Evolutionary conservation across 2,329 filamentous ascomycete genomes (phyloP), one percentile per base, ranked within the genome.

Genomic region (Alternaria consortialis): DNA sequence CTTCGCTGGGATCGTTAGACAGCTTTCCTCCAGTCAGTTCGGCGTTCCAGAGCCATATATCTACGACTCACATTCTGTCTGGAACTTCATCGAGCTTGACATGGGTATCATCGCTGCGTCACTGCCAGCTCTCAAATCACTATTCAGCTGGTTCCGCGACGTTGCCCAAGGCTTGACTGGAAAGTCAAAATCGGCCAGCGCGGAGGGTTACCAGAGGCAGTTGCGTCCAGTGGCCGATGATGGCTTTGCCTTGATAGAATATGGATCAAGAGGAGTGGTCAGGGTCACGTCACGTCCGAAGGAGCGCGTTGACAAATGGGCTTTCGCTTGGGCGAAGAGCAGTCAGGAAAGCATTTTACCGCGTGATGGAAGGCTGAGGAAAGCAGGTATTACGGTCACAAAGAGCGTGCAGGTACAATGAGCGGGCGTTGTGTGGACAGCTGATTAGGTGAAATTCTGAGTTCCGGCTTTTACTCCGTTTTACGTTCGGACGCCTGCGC

Each of bases 21-120:
- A 79, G 1, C 66, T 77, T 7, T 71, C 75, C 17, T 81, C 83
- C 64, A 69, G 58, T 17, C 75, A 80, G 52, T 68, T 82, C 47
- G 37, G 58, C 0, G 70, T 79, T 12, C 65, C 64, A 0, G 80
- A 83, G 57, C 76, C 72, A 34, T 76, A 72, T 9, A 79, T 77
- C 47, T 53, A 73, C 47, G 75, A 81, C 61, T 68, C 68, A 5
- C 83, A 82, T 68, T 80, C 79, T n/a, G 73, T 83, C 11, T 83
- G 81, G 81, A 80, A 80, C 63, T 79, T 76, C 60, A 76, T 83
- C 52, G 81, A 84, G 60, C 75, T 84, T 27, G 79, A 79, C 46
- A 68, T 82, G 7, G 81, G 80, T 3, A 81, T 83, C 44, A 71
- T 82, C 2, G 81, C 81, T 1, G 80, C 80, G 5, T 82, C 77